Base-by-base conservation (phyloP, 495 filamentous ascomycete species). In the Talaromyces proteolyticus region DNA sequence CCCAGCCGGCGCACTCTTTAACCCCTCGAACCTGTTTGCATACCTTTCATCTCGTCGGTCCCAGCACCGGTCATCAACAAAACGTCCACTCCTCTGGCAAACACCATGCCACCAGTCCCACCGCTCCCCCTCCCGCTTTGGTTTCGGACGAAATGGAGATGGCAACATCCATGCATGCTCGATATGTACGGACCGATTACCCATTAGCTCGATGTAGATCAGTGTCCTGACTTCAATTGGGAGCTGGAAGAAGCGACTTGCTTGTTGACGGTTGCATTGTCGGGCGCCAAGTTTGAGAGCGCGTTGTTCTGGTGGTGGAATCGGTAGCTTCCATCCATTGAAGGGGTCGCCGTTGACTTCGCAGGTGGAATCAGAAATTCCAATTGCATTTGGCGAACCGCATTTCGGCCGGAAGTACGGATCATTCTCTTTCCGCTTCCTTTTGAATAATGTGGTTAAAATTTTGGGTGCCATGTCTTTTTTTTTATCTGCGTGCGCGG, bases 181-280 rank as follows among this genome's bases (percentile, higher is more conserved):
- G 24, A 58, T 58, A 36, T 58, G 56, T 17, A 58, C 53, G 19
- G 48, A 40, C 12, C 45, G 53, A 47, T 43, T 38, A 43, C 56
- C 53, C 39, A 58, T 51, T 5, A 58, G 52, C 47, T 58, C 53
- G 23, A 54, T 7, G 25, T 58, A 55, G n/a, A 58, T 47, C 39
- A 52, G 12, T 6, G 36, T 52, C 23, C 53, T 52, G 6, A 53
- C 29, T 25, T 55, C 56, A 14, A 7, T 23, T 6, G 49, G 53
- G 6, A 58, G 52, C 34, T 22, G 11, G 23, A 58, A 58, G 25
- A 52, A 50, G 1, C 3, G 3, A 29, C 49, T 52, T 14, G 44
- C 19, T 6, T 49, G 16, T 17, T 58, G 52, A 11, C 41, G 10
- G 20, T 22, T 51, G 18, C 8, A 16, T 17, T 43, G 23, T 19